phyloP scores from a whole-genome alignment of 208 protist species.

The Acanthamoeba triangularis region DNA sequence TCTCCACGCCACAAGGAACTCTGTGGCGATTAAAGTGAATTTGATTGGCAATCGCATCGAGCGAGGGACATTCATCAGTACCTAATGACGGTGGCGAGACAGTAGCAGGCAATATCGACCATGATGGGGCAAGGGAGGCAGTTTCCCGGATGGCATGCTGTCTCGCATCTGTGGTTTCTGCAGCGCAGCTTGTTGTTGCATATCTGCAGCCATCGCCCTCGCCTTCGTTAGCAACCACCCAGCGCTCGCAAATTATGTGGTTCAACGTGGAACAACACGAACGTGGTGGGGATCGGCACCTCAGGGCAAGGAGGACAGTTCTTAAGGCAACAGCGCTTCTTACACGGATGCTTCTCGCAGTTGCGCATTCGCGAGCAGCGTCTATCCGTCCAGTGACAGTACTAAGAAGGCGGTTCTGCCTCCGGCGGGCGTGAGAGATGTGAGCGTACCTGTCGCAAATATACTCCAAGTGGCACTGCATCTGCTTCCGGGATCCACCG shows the following conservation, averaged over 20 bases:
- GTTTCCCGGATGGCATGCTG: constrained; percentile 14
- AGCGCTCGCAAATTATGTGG: no score
- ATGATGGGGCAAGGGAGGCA: constrained; percentile 43
- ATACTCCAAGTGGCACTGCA: constrained; percentile 48
- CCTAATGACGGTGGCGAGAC: constrained; percentile 23
- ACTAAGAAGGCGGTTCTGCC: not conserved
- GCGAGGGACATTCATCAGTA: no score
- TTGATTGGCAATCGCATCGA: no score
- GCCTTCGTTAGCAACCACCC: not conserved
- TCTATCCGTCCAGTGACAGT: not conserved
- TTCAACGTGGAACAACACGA: not conserved
- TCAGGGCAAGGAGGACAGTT: constrained; percentile 38
- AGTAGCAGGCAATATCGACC: constrained; percentile 27
- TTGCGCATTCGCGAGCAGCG: constrained; percentile 39
- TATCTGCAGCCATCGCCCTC: not conserved
- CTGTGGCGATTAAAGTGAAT: not conserved
- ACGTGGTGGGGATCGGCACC: not conserved
- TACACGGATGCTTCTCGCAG: constrained; percentile 55
- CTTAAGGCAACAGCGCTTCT: constrained; percentile 18
- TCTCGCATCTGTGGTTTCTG: constrained; percentile 56
- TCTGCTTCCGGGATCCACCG: constrained; percentile 9
- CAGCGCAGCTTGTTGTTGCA: constrained; percentile 52
- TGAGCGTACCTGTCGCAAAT: constrained; percentile 17
- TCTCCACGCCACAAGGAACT: constrained; percentile 37
- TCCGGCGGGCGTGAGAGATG: no score